Evolutionary conservation across 2,329 filamentous ascomycete species (phyloP).

Genomic region (Aspergillus felis): DNA sequence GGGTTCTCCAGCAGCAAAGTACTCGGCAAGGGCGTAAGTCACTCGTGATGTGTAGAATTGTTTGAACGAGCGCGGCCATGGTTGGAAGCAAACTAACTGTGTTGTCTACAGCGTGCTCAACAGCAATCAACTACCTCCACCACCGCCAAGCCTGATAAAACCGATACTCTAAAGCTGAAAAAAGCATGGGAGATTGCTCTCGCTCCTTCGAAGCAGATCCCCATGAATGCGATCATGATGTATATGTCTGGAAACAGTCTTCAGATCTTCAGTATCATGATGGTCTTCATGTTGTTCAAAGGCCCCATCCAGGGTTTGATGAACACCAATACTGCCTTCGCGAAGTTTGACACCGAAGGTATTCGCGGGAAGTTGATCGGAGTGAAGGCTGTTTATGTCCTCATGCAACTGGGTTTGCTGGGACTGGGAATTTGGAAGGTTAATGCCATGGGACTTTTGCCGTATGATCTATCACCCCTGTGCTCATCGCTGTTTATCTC

Average conservation of each 20-base stretch:
- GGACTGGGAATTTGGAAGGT: constrained; percentile 93
- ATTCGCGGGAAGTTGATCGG: constrained; percentile 70
- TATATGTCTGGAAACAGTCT: constrained; percentile 99
- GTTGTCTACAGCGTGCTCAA: constrained; percentile 27
- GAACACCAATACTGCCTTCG: constrained; percentile 80
- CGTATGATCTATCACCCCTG: constrained; percentile 54
- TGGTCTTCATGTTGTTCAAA: constrained; percentile 99
- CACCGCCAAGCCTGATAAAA: constrained; percentile 63
- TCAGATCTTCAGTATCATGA: constrained; percentile 99
- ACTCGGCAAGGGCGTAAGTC: constrained; percentile 38
- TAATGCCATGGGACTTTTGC: constrained; percentile 90
- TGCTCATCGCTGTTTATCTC: neutral
- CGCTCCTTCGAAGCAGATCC: constrained; percentile 85
- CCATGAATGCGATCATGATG: constrained; percentile 99
- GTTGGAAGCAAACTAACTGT: neutral
- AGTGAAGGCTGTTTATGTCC: constrained; percentile 83
- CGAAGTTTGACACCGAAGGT: constrained; percentile 79
- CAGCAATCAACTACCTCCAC: constrained; percentile 23
- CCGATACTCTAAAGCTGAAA: constrained; percentile 93
- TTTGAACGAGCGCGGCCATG: neutral
- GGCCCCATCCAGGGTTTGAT: constrained; percentile 83
- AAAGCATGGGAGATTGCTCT: constrained; percentile 98
- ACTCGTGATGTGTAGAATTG: neutral
- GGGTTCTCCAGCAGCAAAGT: constrained; percentile 63
- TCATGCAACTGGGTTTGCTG: constrained; percentile 79